These are phyloP conservation scores for Exserohilum turcica DNA, from an alignment of 2,329 filamentous ascomycete genomes.

Conservation along the genomic window DNA sequence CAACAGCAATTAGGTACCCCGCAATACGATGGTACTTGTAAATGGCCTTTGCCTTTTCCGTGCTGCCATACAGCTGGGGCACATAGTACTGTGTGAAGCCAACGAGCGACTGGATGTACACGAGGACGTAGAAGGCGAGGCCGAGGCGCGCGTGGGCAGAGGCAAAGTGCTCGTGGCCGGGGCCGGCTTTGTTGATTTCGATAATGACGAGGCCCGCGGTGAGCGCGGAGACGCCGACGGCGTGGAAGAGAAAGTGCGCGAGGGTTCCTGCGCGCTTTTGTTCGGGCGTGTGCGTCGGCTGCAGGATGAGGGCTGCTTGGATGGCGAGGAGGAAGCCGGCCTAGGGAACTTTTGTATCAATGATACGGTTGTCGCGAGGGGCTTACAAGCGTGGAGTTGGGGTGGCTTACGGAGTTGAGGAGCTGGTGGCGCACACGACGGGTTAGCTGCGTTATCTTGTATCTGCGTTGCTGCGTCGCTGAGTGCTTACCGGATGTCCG, in stretches of 20 bases:
- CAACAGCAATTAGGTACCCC: slow-evolving; percentile 73
- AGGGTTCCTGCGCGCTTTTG: slow-evolving; percentile 71
- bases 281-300: slow-evolving; percentile 77
- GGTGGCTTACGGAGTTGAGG: slow-evolving; percentile 54
- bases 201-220: slow-evolving; percentile 71
- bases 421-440: slow-evolving; percentile 50
- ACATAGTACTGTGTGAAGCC: slow-evolving; percentile 83
- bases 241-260: slow-evolving; percentile 73
- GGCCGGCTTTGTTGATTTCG: slow-evolving; percentile 80
- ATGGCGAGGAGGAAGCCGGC: slow-evolving; percentile 75
- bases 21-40: slow-evolving; percentile 87
- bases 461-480: not conserved
- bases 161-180: slow-evolving; percentile 73
- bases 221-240: slow-evolving; percentile 66
- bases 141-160: slow-evolving; percentile 83
- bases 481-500: slow-evolving; percentile 72
- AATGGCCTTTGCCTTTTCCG: slow-evolving; percentile 76
- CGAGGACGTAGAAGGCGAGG: slow-evolving; percentile 71
- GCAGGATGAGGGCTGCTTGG: slow-evolving; percentile 81
- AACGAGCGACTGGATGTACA: slow-evolving; percentile 74
- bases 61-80: slow-evolving; percentile 76
- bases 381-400: slow-evolving; percentile 11
- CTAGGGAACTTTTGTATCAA: slow-evolving; percentile 32
- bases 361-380: slow-evolving; percentile 21
- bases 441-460: slow-evolving; percentile 16